A percentile compares a stretch with the other conserved stretches of the same genome.
Evolutionary conservation across 2,329 filamentous ascomycete species (phyloP).

Genomic region (Neurospora crassa): DNA sequence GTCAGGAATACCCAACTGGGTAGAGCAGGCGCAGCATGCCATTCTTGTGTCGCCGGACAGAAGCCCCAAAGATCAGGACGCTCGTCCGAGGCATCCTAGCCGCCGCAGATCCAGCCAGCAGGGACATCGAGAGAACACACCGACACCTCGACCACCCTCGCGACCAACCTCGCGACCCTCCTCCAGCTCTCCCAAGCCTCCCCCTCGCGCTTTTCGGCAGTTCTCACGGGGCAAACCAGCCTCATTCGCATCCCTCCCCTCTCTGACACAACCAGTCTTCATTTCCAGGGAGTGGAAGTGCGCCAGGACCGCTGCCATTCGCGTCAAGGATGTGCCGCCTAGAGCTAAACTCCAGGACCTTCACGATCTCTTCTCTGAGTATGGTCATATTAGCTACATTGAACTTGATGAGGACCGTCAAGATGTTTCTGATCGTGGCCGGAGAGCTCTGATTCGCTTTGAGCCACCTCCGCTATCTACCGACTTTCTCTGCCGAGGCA

Average conservation of each 20-base stretch:
- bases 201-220: background rate
- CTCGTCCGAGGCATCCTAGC: background rate
- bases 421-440: slow-evolving; percentile 26
- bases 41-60: background rate
- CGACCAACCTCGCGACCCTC: background rate
- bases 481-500: slow-evolving; percentile 38
- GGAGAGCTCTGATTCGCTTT: slow-evolving; percentile 42
- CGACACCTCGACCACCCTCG: background rate
- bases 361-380: slow-evolving; percentile 38
- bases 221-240: background rate
- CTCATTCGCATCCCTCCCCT: background rate
- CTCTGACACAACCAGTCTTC: background rate
- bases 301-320: slow-evolving; percentile 14
- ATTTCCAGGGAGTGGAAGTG: slow-evolving; percentile 8
- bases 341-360: slow-evolving; percentile 33
- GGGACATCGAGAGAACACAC: background rate
- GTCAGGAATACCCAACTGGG: background rate
- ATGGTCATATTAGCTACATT: slow-evolving; percentile 46
- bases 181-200: background rate
- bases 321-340: slow-evolving; percentile 25
- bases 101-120: background rate
- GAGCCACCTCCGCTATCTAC: slow-evolving; percentile 39
- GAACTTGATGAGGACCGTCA: slow-evolving; percentile 40
- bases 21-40: background rate
- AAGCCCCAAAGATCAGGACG: background rate